phyloP scores from a whole-genome alignment of 202 grass and related monocot genomes.

The Zizania palustris region DNA sequence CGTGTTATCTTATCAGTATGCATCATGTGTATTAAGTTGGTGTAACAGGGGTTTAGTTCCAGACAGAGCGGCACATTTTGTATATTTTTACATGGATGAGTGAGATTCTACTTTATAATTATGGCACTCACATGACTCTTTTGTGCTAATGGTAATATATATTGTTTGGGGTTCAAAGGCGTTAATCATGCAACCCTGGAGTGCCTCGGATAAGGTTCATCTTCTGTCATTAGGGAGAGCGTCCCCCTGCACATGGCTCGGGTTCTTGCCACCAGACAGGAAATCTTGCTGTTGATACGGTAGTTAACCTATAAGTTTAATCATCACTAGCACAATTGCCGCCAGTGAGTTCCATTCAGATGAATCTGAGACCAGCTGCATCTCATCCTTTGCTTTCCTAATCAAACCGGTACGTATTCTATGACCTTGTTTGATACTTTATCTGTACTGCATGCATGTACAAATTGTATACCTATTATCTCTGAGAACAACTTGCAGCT shows the following conservation, averaged over 20 bases:
- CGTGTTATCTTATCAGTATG: not conserved
- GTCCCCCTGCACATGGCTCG: slow-evolving; percentile 50
- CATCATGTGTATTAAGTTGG: too few species aligned
- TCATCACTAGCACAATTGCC: slow-evolving; percentile 46
- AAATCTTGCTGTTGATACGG: slow-evolving; percentile 81
- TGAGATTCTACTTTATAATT: slow-evolving; percentile 52
- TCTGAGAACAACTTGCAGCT: slow-evolving; percentile 36
- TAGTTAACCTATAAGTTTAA: slow-evolving; percentile 57
- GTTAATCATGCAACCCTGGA: slow-evolving; percentile 55
- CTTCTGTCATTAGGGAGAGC: slow-evolving; percentile 40
- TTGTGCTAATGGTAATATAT: slow-evolving; percentile 42
- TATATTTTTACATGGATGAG: slow-evolving; percentile 34
- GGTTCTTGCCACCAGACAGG: slow-evolving; percentile 68
- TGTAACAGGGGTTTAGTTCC: not conserved
- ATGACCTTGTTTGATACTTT: slow-evolving; percentile 29
- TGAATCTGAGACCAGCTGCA: slow-evolving; percentile 53
- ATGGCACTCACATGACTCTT: slow-evolving; percentile 65
- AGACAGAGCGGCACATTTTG: not conserved
- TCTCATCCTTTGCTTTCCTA: slow-evolving; percentile 7
- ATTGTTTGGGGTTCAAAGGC: slow-evolving; percentile 48
- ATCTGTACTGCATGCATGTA: slow-evolving; percentile 9
- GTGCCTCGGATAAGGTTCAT: slow-evolving; percentile 53
- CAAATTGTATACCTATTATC: slow-evolving; percentile 8
- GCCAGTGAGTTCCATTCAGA: slow-evolving; percentile 40
- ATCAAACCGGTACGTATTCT: slow-evolving; percentile 39